Evolutionary conservation across 768 basidiomycete species (phyloP).

Genomic region (Agaricus sinodeliciosus): DNA sequence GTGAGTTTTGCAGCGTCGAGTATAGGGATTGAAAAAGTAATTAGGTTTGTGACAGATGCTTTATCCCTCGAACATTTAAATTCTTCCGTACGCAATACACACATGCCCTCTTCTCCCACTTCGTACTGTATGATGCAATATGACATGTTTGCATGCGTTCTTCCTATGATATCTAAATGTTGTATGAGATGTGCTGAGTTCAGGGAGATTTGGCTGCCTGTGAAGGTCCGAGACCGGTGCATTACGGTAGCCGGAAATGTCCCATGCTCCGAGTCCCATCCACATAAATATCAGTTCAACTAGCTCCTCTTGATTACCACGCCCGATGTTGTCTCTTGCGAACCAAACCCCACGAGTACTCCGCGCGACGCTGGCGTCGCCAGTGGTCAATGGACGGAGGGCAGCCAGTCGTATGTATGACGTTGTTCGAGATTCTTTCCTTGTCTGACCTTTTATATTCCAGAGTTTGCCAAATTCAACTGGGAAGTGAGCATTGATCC

Average conservation of each 20-base stretch:
- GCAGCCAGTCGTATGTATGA: constrained; percentile 15
- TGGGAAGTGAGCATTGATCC: constrained; percentile 31
- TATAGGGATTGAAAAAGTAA: background rate
- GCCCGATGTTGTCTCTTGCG: constrained; percentile 4
- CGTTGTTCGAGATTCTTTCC: background rate
- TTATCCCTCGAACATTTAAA: constrained; percentile 81
- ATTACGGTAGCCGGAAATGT: constrained; percentile 3
- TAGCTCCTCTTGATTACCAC: background rate
- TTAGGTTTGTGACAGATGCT: constrained; percentile 58
- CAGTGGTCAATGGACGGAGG: background rate
- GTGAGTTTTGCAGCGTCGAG: constrained; percentile 40
- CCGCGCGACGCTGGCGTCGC: constrained; percentile 3
- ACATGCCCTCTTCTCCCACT: constrained; percentile 26
- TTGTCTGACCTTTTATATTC: background rate
- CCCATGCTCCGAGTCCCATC: constrained; percentile 5
- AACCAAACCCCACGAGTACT: constrained; percentile 4
- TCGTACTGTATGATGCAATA: constrained; percentile 39
- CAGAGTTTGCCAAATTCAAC: constrained; percentile 34
- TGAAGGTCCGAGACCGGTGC: background rate
- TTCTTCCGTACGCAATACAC: constrained; percentile 19
- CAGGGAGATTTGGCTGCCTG: background rate
- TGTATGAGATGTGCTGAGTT: background rate
- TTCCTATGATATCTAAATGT: constrained; percentile 13
- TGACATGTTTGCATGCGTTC: constrained; percentile 35
- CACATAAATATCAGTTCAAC: background rate